A percentile compares a stretch with the other conserved stretches of the same genome.
These are phyloP conservation scores for Penicillium glabrum DNA, from an alignment of 2,329 filamentous ascomycete genomes.

Conservation along the genomic window DNA sequence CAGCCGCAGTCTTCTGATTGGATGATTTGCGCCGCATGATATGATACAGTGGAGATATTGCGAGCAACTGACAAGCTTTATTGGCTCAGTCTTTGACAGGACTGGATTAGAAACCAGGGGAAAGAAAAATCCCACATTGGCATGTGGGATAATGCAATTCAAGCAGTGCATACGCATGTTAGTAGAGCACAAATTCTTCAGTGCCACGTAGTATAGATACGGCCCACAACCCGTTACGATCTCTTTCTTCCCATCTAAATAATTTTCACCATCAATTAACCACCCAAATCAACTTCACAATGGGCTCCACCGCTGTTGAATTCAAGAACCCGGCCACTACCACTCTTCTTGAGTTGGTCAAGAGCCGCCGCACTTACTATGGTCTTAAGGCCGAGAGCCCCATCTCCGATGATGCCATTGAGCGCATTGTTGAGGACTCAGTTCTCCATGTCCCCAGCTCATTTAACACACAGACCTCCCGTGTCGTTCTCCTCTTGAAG, in stretches of 20 bases:
- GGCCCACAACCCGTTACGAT: no score
- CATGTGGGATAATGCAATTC: not conserved
- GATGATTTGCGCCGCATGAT: not conserved
- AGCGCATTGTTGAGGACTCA: constrained; percentile 38
- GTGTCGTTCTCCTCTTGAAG: constrained; percentile 74
- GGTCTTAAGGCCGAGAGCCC: constrained; percentile 33
- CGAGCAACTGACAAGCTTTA: not conserved
- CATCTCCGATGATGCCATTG: constrained; percentile 33
- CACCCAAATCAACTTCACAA: constrained; percentile 29
- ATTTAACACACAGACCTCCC: constrained; percentile 85
- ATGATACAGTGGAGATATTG: not conserved
- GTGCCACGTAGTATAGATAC: not conserved
- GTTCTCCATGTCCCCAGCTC: constrained; percentile 70
- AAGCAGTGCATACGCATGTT: not conserved
- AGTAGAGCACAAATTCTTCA: not conserved
- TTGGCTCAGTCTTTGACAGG: not conserved
- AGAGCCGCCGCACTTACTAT: constrained; percentile 33
- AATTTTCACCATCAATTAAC: not conserved
- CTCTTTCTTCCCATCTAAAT: not conserved
- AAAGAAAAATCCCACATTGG: not conserved
- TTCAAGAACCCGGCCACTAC: constrained; percentile 35
- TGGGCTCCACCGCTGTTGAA: constrained; percentile 35
- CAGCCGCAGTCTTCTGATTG: not conserved
- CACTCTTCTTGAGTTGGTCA: constrained; percentile 31
- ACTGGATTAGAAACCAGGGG: not conserved